Base-by-base conservation (phyloP, 1,139 yeast genomes). In the Yamadazyma sp. region DNA sequence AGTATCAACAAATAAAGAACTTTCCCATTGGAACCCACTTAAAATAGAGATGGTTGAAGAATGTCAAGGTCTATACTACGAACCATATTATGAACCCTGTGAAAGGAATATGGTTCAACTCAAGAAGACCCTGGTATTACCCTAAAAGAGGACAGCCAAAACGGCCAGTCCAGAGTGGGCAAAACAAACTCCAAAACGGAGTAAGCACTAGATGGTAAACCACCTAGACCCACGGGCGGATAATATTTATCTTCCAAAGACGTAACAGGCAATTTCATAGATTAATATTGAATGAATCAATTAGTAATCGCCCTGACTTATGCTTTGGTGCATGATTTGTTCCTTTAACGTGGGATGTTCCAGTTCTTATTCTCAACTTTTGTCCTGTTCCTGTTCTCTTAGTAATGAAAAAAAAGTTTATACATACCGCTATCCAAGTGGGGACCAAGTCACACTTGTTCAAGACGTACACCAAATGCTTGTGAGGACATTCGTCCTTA, bases 381-480 rank as follows among this genome's bases (percentile, higher is more conserved):
- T n/a, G n/a, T 11, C 11, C n/a, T 26, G 29, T 4, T 12, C 16
- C 29, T n/a, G 8, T n/a, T n/a, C 29, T 26, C 16, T n/a, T 20
- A 20, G 22, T 20, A 20, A 20, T 14, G 15, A 31, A 23, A 24
- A 33, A 43, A 45, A 41, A 39, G 42, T 36, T 8, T 37, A 59
- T 69, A 89, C 98, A 79, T 87, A 92, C 98, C 59, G 98, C 96
- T 56, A 89, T 97, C 97, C 98, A 92, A 42, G 97, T 92, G 48
- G 98, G 98, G 39, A 94, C 97, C 56, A 92, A 79, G 73, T 92
- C 98, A 77, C 97, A 89, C 77, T 92, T 92, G 77, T 92, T 92
- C 64, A 92, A 73, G 39, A 92, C 97, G 61, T 85, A 91, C 48
- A 92, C 85, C 70, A 92, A 76, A 73, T 92, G 98, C 67, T 92